These are phyloP conservation scores for Fusarium avenaceum DNA, from an alignment of 2,329 filamentous ascomycete genomes.

Conservation along the genomic window DNA sequence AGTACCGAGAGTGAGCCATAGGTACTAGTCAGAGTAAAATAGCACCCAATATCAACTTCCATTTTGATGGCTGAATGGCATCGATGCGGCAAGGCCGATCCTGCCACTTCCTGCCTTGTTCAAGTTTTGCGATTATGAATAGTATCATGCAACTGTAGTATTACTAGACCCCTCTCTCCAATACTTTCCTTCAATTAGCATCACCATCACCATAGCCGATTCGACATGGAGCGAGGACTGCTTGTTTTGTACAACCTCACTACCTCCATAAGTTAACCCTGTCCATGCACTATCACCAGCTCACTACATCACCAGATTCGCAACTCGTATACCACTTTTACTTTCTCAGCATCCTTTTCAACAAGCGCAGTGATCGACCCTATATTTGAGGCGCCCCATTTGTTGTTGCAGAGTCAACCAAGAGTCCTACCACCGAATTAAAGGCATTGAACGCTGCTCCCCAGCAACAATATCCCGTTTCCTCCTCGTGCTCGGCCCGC, in stretches of 20 bases:
- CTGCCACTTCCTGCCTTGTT: neutral
- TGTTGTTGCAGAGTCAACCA: neutral
- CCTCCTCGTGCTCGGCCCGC: conserved; percentile 17
- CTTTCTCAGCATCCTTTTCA: conserved; percentile 10
- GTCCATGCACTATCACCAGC: conserved; percentile 16
- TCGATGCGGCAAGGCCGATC: neutral
- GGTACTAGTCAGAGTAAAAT: neutral
- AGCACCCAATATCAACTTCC: too few relatives aligned
- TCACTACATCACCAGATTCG: conserved; percentile 24
- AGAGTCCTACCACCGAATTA: neutral
- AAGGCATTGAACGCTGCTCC: neutral
- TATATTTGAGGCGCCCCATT: conserved; percentile 1
- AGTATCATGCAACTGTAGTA: neutral
- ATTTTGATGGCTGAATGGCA: neutral
- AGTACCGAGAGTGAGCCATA: neutral
- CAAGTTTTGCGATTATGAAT: conserved; percentile 1
- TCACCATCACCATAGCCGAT: conserved; percentile 1
- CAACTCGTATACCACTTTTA: conserved; percentile 19
- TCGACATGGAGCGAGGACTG: conserved; percentile 15
- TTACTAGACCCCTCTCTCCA: neutral
- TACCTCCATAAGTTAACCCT: conserved; percentile 4
- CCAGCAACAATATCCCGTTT: neutral
- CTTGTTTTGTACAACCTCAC: conserved; percentile 19
- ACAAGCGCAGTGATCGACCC: neutral
- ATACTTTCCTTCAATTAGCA: neutral